Evolutionary conservation across 2,329 filamentous ascomycete genomes (phyloP), one percentile per base, ranked within the genome.

Genomic region (Cyphellophora attinorum): DNA sequence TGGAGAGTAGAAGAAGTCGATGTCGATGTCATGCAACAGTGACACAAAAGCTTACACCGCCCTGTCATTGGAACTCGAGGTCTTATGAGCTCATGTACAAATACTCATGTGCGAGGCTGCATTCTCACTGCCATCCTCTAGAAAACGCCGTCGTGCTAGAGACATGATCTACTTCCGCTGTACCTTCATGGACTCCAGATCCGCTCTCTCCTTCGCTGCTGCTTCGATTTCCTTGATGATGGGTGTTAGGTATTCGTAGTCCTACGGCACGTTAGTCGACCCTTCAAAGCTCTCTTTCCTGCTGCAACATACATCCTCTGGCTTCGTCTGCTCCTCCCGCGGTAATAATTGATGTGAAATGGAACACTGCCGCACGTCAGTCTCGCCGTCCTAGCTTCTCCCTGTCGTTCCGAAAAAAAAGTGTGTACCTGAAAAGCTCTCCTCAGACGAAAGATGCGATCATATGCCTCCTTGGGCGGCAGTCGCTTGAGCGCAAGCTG

Each of bases 391-490:
- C 27, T 37, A 31, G 29, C 11, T 31, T 10, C n/a, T 16, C 11
- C 5, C 23, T 8, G 16, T 23, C 16, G 15, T 25, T 29, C 13
- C n/a, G 15, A 16, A 5, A 29, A 13, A 31, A n/a, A n/a, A n/a
- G n/a, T 31, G 45, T 59, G 46, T 67, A 83, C 79, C 74, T 98
- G 91, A 67, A 93, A 79, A 54, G 91, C 89, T 66, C 91, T 80
- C 68, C 91, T 85, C 64, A 98, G 77, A 58, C 91, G 88, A 80
- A 86, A 98, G 61, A 96, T 78, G 61, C 91, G 89, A 70, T 98
- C 91, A 69, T 96, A 96, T 54, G 80, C 74, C 60, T 91, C 85
- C 72, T 93, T 85, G 54, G 85, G 74, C 39, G 83, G 76, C 44
- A 98, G 82, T 60, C 91, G 85, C 74, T 84, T 83, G 56, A 98